Base-by-base conservation (phyloP, 139 green algal genomes). In the Diplosphaera chodatii region DNA sequence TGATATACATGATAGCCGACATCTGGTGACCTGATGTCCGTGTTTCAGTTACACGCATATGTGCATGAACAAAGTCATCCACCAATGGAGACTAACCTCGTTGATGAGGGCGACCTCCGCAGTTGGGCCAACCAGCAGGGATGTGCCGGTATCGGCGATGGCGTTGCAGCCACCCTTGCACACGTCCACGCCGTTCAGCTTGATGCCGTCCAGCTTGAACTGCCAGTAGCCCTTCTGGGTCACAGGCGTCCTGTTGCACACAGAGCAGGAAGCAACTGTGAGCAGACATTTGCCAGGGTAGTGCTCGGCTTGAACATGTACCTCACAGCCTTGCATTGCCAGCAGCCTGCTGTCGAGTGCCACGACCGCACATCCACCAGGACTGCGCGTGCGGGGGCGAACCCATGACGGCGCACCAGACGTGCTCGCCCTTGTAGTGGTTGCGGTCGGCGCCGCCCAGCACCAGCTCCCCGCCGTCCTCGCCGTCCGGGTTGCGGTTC, bases 161-260 rank as follows among this genome's bases (percentile, higher is more conserved):
- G 90, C 94, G 59, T 85, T 67, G 82, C 91, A 98, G 41, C 93
- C 91, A 23, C 76, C 74, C 6, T 67, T 32, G 78, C 84, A 91
- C 48, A 80, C 55, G 62, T 63, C 37, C 32, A 69, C 16, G 40
- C 67, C 77, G 59, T 40, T 73, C 18, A 97, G 30, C 18, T 66
- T 71, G 30, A 97, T 75, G 63, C 72, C 65, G 64, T 93, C 91
- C 85, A 98, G 80, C 18, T 89, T 66, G 78, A 98, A 93, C 89
- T 98, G 91, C 96, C 96, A 99, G 87, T 98, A 99, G 13, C 85
- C 92, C 25, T 82, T 63, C 32, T 85, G 81, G 0, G 90, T 97
- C 22, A 99, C 81, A 18, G 84, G 83, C 28, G 85, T 86, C 89
- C 87, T 91, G 71, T 32, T 70, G 40, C 15, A n/a, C n/a, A n/a